Percentiles rank a stretch among this genome's conserved stretches.
These are phyloP conservation scores for Tetrahymena borealis DNA, from an alignment of 73 alveolate genomes.

Conservation along the genomic window DNA sequence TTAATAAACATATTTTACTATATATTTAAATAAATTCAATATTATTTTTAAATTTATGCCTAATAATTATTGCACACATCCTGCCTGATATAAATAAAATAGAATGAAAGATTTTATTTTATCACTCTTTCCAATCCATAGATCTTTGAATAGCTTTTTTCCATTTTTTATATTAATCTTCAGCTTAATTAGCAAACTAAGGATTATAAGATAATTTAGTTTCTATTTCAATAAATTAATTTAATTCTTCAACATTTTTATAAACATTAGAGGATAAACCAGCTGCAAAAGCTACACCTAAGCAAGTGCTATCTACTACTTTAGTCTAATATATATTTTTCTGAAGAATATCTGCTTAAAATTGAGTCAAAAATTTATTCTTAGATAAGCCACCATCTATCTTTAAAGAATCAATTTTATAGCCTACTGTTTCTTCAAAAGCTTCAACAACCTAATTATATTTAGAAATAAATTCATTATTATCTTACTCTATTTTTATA, in stretches of 20 bases:
- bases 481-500: not conserved
- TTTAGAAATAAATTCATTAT: not conserved
- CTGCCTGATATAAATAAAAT: too few relatives aligned
- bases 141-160: not conserved
- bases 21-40: too few relatives aligned
- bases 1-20: too few relatives aligned
- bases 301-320: slow-evolving; percentile 24
- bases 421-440: slow-evolving; percentile 35
- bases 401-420: slow-evolving; percentile 30
- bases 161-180: not conserved
- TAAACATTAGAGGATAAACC: not conserved
- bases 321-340: not conserved
- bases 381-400: slow-evolving; percentile 74
- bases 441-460: slow-evolving; percentile 25
- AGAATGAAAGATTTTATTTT: too few relatives aligned
- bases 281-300: slow-evolving; percentile 31
- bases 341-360: slow-evolving; percentile 35
- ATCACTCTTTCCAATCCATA: not conserved
- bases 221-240: not conserved
- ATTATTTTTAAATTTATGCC: not conserved
- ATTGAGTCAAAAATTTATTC: slow-evolving; percentile 53
- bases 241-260: not conserved
- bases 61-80: not conserved
- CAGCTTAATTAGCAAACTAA: not conserved
- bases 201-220: not conserved